These are phyloP conservation scores for Penicillium odoratum DNA, from an alignment of 495 filamentous ascomycete species.

Conservation along the genomic window DNA sequence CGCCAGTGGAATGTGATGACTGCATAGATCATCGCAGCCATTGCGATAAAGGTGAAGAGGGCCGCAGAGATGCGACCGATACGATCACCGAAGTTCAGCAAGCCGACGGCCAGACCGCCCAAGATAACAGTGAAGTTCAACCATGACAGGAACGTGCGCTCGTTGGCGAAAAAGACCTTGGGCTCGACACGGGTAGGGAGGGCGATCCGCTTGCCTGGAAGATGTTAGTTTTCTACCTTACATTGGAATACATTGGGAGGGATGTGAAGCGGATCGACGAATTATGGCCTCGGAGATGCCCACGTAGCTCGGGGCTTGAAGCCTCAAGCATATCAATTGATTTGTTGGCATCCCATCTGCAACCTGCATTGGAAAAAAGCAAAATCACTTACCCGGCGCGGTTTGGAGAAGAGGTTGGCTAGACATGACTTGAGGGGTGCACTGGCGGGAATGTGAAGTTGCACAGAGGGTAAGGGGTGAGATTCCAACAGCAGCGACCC, in stretches of 20 bases:
- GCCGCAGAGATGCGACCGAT: slow-evolving; percentile 89
- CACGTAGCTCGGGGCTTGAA: neutral
- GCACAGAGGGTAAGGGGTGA: neutral
- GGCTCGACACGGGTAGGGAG: slow-evolving; percentile 97
- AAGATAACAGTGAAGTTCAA: slow-evolving; percentile 99
- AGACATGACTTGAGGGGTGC: slow-evolving; percentile 1
- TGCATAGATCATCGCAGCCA: slow-evolving; percentile 95
- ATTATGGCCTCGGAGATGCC: neutral
- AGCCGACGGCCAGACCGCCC: slow-evolving; percentile 89
- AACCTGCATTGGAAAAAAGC: neutral
- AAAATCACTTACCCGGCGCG: slow-evolving; percentile 5
- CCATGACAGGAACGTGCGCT: slow-evolving; percentile 98
- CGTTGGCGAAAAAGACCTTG: slow-evolving; percentile 99
- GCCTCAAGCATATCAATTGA: neutral
- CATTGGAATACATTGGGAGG: neutral
- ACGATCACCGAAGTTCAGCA: slow-evolving; percentile 96
- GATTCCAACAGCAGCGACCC: neutral
- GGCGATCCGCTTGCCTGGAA: slow-evolving; percentile 90
- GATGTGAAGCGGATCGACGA: neutral
- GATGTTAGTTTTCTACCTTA: neutral
- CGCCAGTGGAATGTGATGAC: slow-evolving; percentile 96
- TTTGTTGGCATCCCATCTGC: neutral
- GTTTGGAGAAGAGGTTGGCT: slow-evolving; percentile 11
- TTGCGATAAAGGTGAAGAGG: slow-evolving; percentile 91
- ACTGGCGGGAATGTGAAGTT: neutral